These are phyloP conservation scores for Salvia rosmarinus DNA, from an alignment of 257 asterid genomes.

Conservation along the genomic window DNA sequence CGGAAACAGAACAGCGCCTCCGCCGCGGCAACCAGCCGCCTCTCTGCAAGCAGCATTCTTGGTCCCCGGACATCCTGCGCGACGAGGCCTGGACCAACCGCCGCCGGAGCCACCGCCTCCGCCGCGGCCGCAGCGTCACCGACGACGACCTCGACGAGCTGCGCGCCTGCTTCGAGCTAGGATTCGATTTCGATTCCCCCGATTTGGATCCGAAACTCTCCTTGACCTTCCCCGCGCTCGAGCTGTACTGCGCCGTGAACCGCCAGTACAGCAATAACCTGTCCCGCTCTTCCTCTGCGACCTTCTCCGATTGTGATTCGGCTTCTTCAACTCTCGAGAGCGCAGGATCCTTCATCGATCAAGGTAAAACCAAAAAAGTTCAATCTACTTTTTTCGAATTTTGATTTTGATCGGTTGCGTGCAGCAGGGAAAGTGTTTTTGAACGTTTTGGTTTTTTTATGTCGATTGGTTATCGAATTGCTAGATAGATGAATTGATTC, in stretches of 20 bases:
- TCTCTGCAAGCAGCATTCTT: constrained; percentile 60
- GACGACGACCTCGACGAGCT: constrained; percentile 75
- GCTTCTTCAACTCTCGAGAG: constrained; percentile 32
- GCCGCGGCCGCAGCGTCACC: constrained; percentile 53
- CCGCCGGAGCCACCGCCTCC: constrained; percentile 35
- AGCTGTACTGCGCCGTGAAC: constrained; percentile 58
- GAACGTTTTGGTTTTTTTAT: background rate
- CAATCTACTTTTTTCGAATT: background rate
- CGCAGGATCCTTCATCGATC: constrained; percentile 42
- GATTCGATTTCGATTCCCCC: constrained; percentile 63
- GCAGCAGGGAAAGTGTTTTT: background rate
- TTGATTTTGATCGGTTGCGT: background rate
- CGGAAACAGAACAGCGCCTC: constrained; percentile 33
- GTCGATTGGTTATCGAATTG: background rate
- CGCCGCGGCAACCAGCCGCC: constrained; percentile 35
- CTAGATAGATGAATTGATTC: background rate
- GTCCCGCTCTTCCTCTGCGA: constrained; percentile 54
- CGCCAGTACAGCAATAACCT: constrained; percentile 35
- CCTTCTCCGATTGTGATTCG: constrained; percentile 47
- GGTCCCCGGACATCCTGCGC: constrained; percentile 64
- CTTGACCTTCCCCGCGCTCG: constrained; percentile 67
- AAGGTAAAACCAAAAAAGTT: constrained; percentile 40
- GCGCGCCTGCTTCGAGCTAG: constrained; percentile 69
- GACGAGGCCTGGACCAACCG: constrained; percentile 66
- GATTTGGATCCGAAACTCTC: constrained; percentile 65